phyloP scores from a whole-genome alignment of 441 rosid species.

The Hura crepitans region DNA sequence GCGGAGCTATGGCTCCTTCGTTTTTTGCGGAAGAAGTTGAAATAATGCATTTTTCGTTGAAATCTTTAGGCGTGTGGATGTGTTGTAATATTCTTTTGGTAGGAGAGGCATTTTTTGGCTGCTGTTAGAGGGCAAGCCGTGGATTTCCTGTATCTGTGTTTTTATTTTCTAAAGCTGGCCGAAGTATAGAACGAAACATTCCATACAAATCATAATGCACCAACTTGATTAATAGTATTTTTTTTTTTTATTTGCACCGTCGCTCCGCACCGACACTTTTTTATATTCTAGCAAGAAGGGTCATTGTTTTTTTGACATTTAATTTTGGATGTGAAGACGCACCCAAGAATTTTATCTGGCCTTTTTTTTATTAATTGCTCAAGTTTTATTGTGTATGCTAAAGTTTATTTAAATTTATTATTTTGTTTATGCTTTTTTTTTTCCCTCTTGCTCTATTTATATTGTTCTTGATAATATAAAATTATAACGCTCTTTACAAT shows the following conservation, averaged over 20 bases:
- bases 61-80: conserved; percentile 33
- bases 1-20: conserved; percentile 20
- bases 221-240: conserved; percentile 6
- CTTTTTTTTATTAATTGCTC: no score
- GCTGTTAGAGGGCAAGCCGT: conserved; percentile 32
- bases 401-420: no score
- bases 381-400: no score
- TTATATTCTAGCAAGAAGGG: background rate
- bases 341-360: no score
- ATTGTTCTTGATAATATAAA: no score
- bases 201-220: conserved; percentile 13
- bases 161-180: conserved; percentile 19
- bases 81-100: conserved; percentile 46
- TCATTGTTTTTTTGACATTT: background rate
- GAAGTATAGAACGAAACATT: conserved; percentile 23
- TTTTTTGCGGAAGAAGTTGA: conserved; percentile 24
- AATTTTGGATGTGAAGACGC: no score
- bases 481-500: no score
- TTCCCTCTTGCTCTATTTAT: no score
- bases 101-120: conserved; percentile 36
- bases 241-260: background rate
- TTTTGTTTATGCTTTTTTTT: no score
- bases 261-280: background rate
- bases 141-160: conserved; percentile 38
- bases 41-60: conserved; percentile 29